Base-by-base conservation (phyloP, 78 protist genomes). In the Pigoraptor vietnamica region DNA sequence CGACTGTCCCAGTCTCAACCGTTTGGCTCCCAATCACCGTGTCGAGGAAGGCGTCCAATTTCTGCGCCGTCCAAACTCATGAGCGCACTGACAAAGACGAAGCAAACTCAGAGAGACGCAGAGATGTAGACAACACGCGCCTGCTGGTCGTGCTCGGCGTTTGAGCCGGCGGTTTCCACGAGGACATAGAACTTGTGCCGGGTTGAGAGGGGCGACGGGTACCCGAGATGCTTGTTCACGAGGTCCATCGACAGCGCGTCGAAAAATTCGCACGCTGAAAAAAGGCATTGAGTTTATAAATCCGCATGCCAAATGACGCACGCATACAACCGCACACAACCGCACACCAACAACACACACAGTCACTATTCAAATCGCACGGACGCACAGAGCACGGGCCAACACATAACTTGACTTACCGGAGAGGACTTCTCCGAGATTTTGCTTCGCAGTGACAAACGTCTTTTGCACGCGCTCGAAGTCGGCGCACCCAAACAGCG, bases 131-230 rank as follows among this genome's bases (percentile, higher is more conserved):
- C n/a, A n/a, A n/a, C 90, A 14, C 82, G 6, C 82, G 40, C 90
- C 6, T 40, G 37, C 19, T 10, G 79, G 83, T 97, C 99, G 86
- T 98, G 98, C n/a, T 38, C 90, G n/a, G 81, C 97, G 38, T 95
- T 92, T 33, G 94, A 89, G 39, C 99, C 99, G 37, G 90, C 33
- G 1, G 98, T 95, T 91, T 98, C 99, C 19, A 97, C 19, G 2
- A 98, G 90, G 32, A 96, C 84, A 37, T 96, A 98, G 92, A 96
- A 98, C 0, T 95, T 94, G 83, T 87, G 55, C 34, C 39, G 23
- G 23, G 56, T 32, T 0, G 38, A 40, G 23, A 96, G 93, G 37
- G 98, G 98, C 33, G 81, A 55, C 0, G 10, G 48, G 40, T n/a
- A 24, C 37, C 23, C 36, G 19, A 81, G 86, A 55, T 96, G 96